phyloP scores from a whole-genome alignment of 176 grass and related monocot species.

The Musa itinerans region DNA sequence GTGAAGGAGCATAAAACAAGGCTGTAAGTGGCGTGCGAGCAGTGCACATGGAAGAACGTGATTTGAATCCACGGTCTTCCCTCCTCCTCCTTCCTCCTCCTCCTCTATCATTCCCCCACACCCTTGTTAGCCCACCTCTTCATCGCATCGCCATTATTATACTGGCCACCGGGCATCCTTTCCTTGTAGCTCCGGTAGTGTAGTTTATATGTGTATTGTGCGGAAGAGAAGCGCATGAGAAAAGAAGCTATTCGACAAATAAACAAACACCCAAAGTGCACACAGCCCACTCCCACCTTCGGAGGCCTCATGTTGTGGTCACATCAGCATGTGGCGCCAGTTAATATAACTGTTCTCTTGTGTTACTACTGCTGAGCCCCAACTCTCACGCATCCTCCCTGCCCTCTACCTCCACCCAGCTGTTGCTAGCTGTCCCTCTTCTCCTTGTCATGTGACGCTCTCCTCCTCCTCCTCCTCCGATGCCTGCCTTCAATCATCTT shows the following conservation, averaged over 20 bases:
- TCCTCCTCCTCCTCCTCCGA: neutral
- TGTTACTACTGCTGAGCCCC: constrained; percentile 30
- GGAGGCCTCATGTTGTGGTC: constrained; percentile 10
- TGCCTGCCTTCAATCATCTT: constrained; percentile 6
- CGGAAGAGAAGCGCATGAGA: too few species aligned
- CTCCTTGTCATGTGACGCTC: constrained; percentile 41
- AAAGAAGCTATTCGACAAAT: too few species aligned
- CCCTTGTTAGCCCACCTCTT: neutral
- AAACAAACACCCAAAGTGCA: too few species aligned
- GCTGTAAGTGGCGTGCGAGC: neutral
- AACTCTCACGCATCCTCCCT: neutral
- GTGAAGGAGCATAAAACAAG: neutral
- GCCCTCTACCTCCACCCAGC: constrained; percentile 11
- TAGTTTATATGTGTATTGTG: too few species aligned
- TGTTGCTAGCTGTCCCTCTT: constrained; percentile 66
- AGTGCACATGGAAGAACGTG: constrained; percentile 9
- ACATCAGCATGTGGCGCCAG: constrained; percentile 46
- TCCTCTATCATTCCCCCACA: too few species aligned
- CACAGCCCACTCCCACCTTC: too few species aligned
- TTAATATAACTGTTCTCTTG: constrained; percentile 24
- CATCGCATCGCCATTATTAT: neutral
- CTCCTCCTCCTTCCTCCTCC: neutral
- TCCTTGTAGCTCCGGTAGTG: too few species aligned
- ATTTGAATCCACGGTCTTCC: neutral
- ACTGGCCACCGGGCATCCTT: too few species aligned